Base-by-base conservation (phyloP, 352 stramenopile genomes). In the Globisporangium yorkense region DNA sequence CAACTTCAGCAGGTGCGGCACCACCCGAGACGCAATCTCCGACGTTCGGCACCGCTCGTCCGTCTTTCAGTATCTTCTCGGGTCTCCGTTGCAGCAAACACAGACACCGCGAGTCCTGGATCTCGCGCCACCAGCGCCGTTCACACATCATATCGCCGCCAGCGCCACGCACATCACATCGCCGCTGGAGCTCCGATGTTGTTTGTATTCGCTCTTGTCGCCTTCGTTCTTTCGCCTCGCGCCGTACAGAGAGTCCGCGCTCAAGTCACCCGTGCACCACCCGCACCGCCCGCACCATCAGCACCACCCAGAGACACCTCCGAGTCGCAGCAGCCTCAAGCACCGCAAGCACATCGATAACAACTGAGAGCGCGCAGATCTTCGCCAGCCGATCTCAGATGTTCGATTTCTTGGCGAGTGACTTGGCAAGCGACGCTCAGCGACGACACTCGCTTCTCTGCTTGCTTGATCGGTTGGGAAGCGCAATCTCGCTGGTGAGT, bases 331-430 rank as follows among this genome's bases (percentile, higher is more conserved):
- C 20, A 53, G 29, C 21, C 20, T 20, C 40, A 57, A 52, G 40
- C 46, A 57, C 43, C 49, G 50, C 31, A 43, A 57, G 33, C 50
- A 43, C 27, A 31, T 51, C 31, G 40, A 48, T 18, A 62, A 57
- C 27, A 62, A 46, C 20, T 45, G 31, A 52, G 29, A 20, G 27
- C 10, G 7, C 12, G 13, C 37, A 41, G 10, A 2, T 24, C 16
- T 3, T 6, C 6, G 6, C 31, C 31, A 35, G 6, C 6, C 31
- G 31, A 35, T 35, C 31, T 35, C 31, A 6, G 31, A 6, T 35
- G 31, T 35, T 35, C 3, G 31, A 35, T 35, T 3, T 35, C 31
- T 35, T 35, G 31, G 31, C 31, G 31, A 35, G 31, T 7, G 6
- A 6, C 6, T 35, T 35, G 31, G 3, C 31, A 6, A 35, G 31